Evolutionary conservation across 495 filamentous ascomycete species (phyloP), one percentile per base, ranked within the genome.

Genomic region (Sphaerosporella brunnea): DNA sequence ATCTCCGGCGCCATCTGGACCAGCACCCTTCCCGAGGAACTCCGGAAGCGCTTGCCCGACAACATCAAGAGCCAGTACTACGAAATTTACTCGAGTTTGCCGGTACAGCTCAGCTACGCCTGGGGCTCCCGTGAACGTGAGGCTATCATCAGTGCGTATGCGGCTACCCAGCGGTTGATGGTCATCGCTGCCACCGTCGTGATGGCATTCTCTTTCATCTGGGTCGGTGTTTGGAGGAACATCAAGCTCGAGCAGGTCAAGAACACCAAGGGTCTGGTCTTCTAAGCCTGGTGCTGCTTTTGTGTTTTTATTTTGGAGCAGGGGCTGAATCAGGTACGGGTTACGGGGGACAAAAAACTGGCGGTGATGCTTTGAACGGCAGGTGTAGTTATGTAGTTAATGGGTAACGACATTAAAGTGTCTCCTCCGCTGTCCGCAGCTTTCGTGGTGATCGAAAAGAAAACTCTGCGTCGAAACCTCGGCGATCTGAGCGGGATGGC

Each of bases 1-100:
- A 64, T 88, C 15, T 69, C 74, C 4, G 67, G 66, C 0, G 79
- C 78, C 35, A 76, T 88, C 51, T 86, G 78, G 73, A 75, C 70
- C 2, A 68, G 70, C 51, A 67, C 70, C 23, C 74, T 82, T 57
- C 72, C 69, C 9, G 38, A 50, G 0, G 64, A 64, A 7, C 66
- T 88, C 9, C 45, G 52, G 23, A 38, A 65, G 25, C 66, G 73
- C 49, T 69, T 88, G 0, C 82, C 82, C 0, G 61, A 53, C 16
- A 64, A 54, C 4, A 42, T 48, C 2, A 51, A 60, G 39, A 45
- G 28, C 0, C 56, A 76, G 36, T 48, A 67, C 2, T 36, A 63
- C 2, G 28, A 5, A 18, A 82, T 82, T 50, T 80, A 78, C 53
- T 65, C 61, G 16, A 59, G 61, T 23, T 48, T 82, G 15, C 34